Percentiles rank a stretch among this genome's conserved stretches.
phyloP scores from a whole-genome alignment of 768 basidiomycete genomes.

The Calvatia gigantea region DNA sequence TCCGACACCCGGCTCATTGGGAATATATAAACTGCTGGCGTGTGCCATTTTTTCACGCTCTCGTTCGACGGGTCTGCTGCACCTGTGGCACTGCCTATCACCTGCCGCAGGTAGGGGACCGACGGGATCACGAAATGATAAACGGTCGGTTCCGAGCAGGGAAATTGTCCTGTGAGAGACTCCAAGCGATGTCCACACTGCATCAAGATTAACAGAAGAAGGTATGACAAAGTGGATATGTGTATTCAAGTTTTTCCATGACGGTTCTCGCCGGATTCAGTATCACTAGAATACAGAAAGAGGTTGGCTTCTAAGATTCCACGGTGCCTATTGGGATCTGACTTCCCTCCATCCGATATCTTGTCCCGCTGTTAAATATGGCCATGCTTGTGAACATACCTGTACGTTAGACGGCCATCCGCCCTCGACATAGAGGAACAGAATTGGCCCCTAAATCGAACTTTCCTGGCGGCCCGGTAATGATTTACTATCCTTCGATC shows the following conservation, averaged over 20 bases:
- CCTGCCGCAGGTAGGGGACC: neutral
- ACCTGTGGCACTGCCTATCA: neutral
- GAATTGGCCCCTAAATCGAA: neutral
- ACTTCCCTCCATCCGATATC: neutral
- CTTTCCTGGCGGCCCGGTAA: neutral
- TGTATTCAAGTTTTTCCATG: neutral
- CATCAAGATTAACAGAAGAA: neutral
- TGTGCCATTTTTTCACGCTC: neutral
- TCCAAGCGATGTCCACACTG: too few species aligned
- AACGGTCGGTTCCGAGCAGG: constrained; percentile 3
- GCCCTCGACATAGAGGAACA: neutral
- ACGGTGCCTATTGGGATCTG: neutral
- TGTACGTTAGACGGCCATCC: constrained; percentile 1
- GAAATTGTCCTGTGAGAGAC: neutral
- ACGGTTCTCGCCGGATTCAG: constrained; percentile 5
- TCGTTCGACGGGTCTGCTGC: neutral
- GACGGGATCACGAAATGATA: neutral
- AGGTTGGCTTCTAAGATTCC: constrained; percentile 1
- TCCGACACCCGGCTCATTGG: too few species aligned
- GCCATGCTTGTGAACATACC: neutral
- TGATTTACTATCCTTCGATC: neutral
- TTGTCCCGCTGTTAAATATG: neutral
- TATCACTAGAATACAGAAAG: neutral
- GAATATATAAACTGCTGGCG: too few species aligned
- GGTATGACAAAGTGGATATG: neutral